phyloP scores from a whole-genome alignment of 129 eudicot genomes.

The Solidago caesia region DNA sequence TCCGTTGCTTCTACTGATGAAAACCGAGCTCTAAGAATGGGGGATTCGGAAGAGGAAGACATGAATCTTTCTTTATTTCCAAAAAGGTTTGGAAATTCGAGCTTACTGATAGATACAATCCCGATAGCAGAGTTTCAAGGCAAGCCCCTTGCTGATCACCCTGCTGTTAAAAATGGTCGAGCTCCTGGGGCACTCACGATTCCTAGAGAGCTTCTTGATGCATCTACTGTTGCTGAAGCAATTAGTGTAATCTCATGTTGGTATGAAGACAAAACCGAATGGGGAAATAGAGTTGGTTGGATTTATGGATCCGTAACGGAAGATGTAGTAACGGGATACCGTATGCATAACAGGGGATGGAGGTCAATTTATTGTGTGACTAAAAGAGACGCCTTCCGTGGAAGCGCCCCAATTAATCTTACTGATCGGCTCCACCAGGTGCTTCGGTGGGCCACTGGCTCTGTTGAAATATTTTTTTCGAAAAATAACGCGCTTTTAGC shows the following conservation, averaged over 20 bases:
- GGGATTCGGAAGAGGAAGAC: constrained; percentile 49
- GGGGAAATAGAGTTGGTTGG: constrained; percentile 71
- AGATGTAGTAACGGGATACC: constrained; percentile 67
- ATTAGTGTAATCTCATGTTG: constrained; percentile 60
- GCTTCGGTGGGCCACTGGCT: constrained; percentile 74
- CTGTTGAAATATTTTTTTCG: constrained; percentile 66
- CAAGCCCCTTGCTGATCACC: constrained; percentile 66
- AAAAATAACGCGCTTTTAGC: constrained; percentile 61
- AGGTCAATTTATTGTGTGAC: constrained; percentile 65
- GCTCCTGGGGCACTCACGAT: constrained; percentile 61
- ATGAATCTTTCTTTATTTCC: constrained; percentile 41
- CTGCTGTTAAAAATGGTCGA: constrained; percentile 57
- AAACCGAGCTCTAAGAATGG: constrained; percentile 42
- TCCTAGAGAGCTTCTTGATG: constrained; percentile 58
- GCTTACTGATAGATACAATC: constrained; percentile 48
- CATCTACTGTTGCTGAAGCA: constrained; percentile 64
- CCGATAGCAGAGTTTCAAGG: constrained; percentile 67
- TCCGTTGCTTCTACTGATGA: constrained; percentile 46
- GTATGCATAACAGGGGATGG: constrained; percentile 75
- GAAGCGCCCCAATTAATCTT: constrained; percentile 63
- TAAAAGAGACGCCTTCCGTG: constrained; percentile 63
- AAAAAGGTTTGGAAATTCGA: constrained; percentile 57
- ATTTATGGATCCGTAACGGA: constrained; percentile 64
- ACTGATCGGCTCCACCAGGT: constrained; percentile 67
- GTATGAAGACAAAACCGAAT: constrained; percentile 67